Base-by-base conservation (phyloP, 495 filamentous ascomycete genomes). In the Durotheca rogersii region DNA sequence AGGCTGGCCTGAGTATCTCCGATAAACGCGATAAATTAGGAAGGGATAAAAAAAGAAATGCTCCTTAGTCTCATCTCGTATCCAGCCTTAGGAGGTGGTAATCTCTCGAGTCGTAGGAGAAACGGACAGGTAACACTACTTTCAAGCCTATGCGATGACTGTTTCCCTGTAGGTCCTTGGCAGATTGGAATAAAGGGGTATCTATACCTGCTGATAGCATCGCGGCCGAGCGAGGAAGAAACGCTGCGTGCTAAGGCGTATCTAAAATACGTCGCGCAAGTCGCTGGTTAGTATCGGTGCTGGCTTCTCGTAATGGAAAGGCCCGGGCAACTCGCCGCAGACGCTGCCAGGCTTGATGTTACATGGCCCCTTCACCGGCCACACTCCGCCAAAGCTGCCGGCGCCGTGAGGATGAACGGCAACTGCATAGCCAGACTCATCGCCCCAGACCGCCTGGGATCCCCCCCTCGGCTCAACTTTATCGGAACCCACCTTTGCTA, bases 361-460 rank as follows among this genome's bases (percentile, higher is more conserved):
- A 46, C 56, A 50, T 59, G 29, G 35, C 31, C 15, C 40, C 23
- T 27, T 53, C 35, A 41, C 40, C 44, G 45, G 45, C 14, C 20
- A 44, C 6, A 33, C 45, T 53, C 40, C 55, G 56, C 33, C 44
- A 45, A 16, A 32, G 16, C 46, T 19, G 49, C 55, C 44, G 48
- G 55, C 44, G 55, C 55, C 55, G 55, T 30, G 49, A 41, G 21
- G 41, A 45, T 49, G 23, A 55, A 20, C 43, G 44, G 45, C 18
- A 40, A n/a, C 49, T 30, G 55, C 29, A 6, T 32, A 41, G 34
- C 18, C 36, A 27, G 23, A n/a, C n/a, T n/a, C n/a, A n/a, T n/a
- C n/a, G 43, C 31, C 25, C 35, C 48, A 43, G 15, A 7, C 38
- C 23, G 19, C 29, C 37, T 48, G 48, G 47, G 38, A 32, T 58